Evolutionary conservation across 2,329 filamentous ascomycete species (phyloP).

Genomic region (Penicillium sp.): DNA sequence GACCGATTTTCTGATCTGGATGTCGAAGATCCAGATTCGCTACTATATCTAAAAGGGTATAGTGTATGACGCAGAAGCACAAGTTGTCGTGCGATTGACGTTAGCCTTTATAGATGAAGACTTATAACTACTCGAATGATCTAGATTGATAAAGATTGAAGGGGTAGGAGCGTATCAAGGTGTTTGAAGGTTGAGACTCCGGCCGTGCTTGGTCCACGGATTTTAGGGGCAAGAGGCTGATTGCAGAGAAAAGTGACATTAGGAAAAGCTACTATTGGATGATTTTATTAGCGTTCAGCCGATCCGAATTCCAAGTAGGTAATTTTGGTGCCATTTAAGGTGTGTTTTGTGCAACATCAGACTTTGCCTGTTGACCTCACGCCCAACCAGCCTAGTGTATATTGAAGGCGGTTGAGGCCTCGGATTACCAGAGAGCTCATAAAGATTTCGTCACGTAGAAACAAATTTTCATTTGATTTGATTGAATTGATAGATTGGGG

Average conservation of each 20-base stretch:
- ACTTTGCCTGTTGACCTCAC: slow-evolving; percentile 51
- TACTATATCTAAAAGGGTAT: too few relatives aligned
- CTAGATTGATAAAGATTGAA: neutral
- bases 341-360: slow-evolving; percentile 24
- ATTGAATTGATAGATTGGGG: neutral
- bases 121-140: neutral
- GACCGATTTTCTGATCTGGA: too few relatives aligned
- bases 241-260: neutral
- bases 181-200: neutral
- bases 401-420: slow-evolving; percentile 46
- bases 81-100: too few relatives aligned
- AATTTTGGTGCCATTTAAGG: slow-evolving; percentile 33
- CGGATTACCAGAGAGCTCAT: slow-evolving; percentile 51
- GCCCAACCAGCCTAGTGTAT: slow-evolving; percentile 45
- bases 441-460: slow-evolving; percentile 43
- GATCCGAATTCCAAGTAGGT: neutral
- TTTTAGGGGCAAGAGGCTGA: neutral
- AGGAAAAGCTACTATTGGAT: slow-evolving; percentile 3
- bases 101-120: too few relatives aligned
- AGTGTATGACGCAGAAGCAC: too few relatives aligned
- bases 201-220: neutral
- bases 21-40: too few relatives aligned
- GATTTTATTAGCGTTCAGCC: neutral
- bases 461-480: slow-evolving; percentile 3
- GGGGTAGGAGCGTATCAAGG: neutral